phyloP scores from a whole-genome alignment of 805 yeast genomes.

The Debaryomyces castellii region DNA sequence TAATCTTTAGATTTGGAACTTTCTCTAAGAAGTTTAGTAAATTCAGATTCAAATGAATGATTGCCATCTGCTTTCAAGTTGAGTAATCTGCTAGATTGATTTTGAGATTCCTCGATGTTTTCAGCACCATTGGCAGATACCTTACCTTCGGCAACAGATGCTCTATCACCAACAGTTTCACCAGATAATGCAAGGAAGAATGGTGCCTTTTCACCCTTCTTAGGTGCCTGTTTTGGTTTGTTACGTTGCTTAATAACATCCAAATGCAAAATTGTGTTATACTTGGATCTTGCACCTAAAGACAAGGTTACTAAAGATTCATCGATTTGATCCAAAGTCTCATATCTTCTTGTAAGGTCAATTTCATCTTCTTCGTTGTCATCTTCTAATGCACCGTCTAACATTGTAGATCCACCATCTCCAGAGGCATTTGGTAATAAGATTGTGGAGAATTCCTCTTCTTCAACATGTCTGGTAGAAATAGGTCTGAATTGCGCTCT shows the following conservation, averaged over 20 bases:
- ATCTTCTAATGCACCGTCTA: slow-evolving; percentile 78
- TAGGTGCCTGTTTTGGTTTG: slow-evolving; percentile 86
- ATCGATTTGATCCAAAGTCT: slow-evolving; percentile 62
- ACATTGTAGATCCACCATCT: slow-evolving; percentile 65
- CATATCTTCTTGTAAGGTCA: slow-evolving; percentile 37
- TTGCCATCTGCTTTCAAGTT: slow-evolving; percentile 25
- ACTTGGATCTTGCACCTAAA: slow-evolving; percentile 71
- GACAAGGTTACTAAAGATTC: slow-evolving; percentile 69
- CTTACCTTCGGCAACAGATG: slow-evolving; percentile 44
- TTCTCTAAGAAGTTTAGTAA: slow-evolving; percentile 63
- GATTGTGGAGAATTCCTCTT: slow-evolving; percentile 64
- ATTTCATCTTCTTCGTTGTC: slow-evolving; percentile 29
- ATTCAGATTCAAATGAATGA: slow-evolving; percentile 67
- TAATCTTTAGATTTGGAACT: slow-evolving; percentile 43
- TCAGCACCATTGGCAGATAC: slow-evolving; percentile 8
- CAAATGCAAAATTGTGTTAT: slow-evolving; percentile 73
- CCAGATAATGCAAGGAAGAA: slow-evolving; percentile 77
- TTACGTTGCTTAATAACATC: slow-evolving; percentile 84
- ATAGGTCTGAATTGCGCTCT: slow-evolving; percentile 78
- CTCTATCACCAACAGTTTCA: slow-evolving; percentile 69
- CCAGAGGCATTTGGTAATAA: slow-evolving; percentile 77
- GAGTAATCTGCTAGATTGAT: slow-evolving; percentile 31
- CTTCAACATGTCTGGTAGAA: slow-evolving; percentile 73
- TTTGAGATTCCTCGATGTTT: slow-evolving; percentile 22
- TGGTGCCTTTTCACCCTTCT: slow-evolving; percentile 74